Base-by-base conservation (phyloP, 768 basidiomycete species). In the Tubosaeta sp. region DNA sequence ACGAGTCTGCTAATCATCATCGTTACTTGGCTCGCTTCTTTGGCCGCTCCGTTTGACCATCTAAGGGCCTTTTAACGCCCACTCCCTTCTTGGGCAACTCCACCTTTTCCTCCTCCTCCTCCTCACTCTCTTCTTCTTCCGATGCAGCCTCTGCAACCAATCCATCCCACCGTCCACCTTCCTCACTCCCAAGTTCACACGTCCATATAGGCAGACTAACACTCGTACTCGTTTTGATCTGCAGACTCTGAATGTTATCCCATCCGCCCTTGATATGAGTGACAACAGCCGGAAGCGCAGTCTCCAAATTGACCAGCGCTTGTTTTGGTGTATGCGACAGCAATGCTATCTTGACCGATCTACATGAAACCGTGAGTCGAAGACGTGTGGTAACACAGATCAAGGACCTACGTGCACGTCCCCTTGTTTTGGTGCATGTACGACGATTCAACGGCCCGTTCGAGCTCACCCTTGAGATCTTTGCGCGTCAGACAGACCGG, bases 351-450 rank as follows among this genome's bases (percentile, higher is more conserved):
- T 94, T 94, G 55, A 97, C 80, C 27, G 94, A 85, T 24, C 92
- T 94, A 59, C 25, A 34, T 29, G 27, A 40, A 11, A 21, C 9
- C 22, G 2, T 49, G 21, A 48, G 32, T 27, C 27, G 27, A 6
- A 34, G 11, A 22, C 10, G 5, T 11, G n/a, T 24, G 0, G 10
- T 13, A 41, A 16, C 16, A 30, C 24, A 16, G 6, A 29, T 29
- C 31, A 27, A 21, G 16, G 16, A 80, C 92, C 46, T 73, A 94
- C 90, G 86, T 83, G 80, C 88, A 91, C 6, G 93, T 96, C 12
- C 96, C 96, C 56, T 82, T 83, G 49, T 94, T 92, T 70, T 94
- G 90, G 67, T 94, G 89, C 86, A 96, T 90, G 69, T 96, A 96
- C 3, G 95, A 94, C 11, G 94, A 93, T 4, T 85, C 85, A 57